Evolutionary conservation across 2,329 filamentous ascomycete genomes (phyloP).

Genomic region (Aspergillus bombycis): DNA sequence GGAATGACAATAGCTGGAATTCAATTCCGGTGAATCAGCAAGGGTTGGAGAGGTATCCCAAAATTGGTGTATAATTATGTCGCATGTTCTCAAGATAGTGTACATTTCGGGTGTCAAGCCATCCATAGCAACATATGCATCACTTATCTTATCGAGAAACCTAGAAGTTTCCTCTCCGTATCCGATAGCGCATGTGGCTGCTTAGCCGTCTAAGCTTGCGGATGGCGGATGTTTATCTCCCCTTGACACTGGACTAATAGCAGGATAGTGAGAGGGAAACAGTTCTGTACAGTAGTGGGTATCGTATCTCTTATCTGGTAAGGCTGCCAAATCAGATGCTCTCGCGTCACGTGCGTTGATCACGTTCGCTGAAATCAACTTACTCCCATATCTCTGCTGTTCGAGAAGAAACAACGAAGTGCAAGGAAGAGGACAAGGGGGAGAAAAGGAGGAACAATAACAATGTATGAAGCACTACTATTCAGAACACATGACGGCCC

Average conservation of each 20-base stretch:
- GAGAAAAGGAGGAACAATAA: too few species aligned
- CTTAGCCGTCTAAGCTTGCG: neutral
- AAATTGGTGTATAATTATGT: neutral
- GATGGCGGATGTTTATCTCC: neutral
- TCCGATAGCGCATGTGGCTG: neutral
- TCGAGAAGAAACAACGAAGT: too few species aligned
- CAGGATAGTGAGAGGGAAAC: neutral
- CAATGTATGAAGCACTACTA: too few species aligned
- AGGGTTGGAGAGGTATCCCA: neutral
- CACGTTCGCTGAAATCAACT: slow-evolving; percentile 1
- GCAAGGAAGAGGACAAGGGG: too few species aligned
- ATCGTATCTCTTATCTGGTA: neutral
- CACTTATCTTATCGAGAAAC: neutral
- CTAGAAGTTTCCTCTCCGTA: neutral
- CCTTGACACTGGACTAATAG: neutral
- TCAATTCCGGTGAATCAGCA: neutral
- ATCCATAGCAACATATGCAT: neutral
- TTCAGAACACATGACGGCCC: too few species aligned
- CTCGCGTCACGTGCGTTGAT: neutral
- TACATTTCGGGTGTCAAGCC: neutral
- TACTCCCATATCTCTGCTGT: neutral
- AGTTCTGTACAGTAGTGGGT: neutral
- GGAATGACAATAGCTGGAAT: neutral
- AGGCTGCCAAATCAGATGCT: neutral
- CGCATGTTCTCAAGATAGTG: neutral